Evolutionary conservation across 1,139 yeast genomes (phyloP).

Genomic region (Candida mesenterica): DNA sequence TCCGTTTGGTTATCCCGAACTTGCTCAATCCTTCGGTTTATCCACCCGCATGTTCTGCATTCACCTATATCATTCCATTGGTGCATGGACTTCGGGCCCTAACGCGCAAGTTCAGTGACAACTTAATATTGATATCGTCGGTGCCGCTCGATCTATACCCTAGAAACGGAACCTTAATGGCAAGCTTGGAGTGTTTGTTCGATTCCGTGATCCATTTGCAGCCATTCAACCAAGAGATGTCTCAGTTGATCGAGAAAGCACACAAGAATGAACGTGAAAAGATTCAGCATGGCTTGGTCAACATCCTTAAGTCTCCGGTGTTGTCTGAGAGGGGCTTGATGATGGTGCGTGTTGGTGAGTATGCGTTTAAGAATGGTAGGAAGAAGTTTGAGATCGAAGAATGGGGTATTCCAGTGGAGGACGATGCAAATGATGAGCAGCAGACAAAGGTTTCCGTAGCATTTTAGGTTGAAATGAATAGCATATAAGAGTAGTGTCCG

Average conservation of each 20-base stretch:
- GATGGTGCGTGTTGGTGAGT: conserved; percentile 73
- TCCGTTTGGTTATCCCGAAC: conserved; percentile 73
- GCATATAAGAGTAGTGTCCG: too few species aligned
- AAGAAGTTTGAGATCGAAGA: conserved; percentile 81
- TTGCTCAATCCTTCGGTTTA: conserved; percentile 79
- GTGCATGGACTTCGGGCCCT: conserved; percentile 59
- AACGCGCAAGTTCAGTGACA: conserved; percentile 44
- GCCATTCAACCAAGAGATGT: conserved; percentile 80
- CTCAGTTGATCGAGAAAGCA: conserved; percentile 61
- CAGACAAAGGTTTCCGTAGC: conserved; percentile 9
- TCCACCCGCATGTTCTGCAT: conserved; percentile 49
- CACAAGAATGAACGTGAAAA: conserved; percentile 72
- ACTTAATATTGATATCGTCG: conserved; percentile 51
- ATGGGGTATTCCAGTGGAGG: conserved; percentile 96
- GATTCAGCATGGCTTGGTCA: conserved; percentile 82
- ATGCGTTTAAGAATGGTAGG: conserved; percentile 82
- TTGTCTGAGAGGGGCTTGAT: conserved; percentile 77
- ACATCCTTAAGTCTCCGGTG: conserved; percentile 69
- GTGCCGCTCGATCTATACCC: conserved; percentile 70
- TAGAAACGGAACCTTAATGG: conserved; percentile 47
- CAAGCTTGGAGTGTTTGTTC: conserved; percentile 55
- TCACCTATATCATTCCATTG: conserved; percentile 57
- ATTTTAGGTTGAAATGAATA: conserved; percentile 2
- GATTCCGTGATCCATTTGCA: conserved; percentile 76
- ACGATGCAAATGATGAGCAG: conserved; percentile 46